A percentile compares a stretch with the other conserved stretches of the same genome.
These are phyloP conservation scores for Tulasnella sp. DNA, from an alignment of 768 basidiomycete genomes.

Conservation along the genomic window DNA sequence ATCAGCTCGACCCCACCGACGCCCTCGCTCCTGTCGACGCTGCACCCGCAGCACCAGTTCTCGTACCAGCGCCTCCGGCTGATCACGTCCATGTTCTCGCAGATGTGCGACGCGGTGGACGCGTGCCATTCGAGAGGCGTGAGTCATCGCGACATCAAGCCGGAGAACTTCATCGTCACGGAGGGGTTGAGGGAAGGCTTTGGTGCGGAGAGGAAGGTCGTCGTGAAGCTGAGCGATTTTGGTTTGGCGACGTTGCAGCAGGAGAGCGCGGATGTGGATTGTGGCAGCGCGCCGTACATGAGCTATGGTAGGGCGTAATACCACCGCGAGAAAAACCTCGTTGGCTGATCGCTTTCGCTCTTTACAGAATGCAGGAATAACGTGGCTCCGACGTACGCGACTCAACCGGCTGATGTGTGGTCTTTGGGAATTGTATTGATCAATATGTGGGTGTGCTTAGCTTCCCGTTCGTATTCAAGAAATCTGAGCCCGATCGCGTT, in stretches of 20 bases:
- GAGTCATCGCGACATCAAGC: constrained; percentile 97
- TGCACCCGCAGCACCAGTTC: constrained; percentile 74
- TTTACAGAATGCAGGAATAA: constrained; percentile 92
- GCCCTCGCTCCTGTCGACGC: constrained; percentile 82
- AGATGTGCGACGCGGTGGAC: constrained; percentile 98
- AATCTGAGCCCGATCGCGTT: constrained; percentile 25
- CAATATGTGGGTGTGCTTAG: constrained; percentile 70
- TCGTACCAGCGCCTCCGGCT: constrained; percentile 84
- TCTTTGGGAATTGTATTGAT: constrained; percentile 97
- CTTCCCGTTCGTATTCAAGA: background rate
- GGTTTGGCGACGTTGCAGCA: constrained; percentile 87
- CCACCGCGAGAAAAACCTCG: background rate
- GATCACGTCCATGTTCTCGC: constrained; percentile 94
- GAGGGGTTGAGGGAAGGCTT: constrained; percentile 53
- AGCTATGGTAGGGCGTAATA: constrained; percentile 63
- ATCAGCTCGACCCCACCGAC: constrained; percentile 72
- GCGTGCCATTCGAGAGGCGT: constrained; percentile 88
- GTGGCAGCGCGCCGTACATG: constrained; percentile 98
- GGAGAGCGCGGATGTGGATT: constrained; percentile 93
- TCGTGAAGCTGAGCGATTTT: constrained; percentile 97
- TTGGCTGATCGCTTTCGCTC: constrained; percentile 20
- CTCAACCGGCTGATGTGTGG: constrained; percentile 97
- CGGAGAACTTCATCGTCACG: constrained; percentile 96
- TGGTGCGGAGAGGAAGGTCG: constrained; percentile 70
- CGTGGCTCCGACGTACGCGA: constrained; percentile 87